Percentiles rank a stretch among this genome's conserved stretches.
phyloP scores from a whole-genome alignment of 805 yeast genomes.

The Hanseniaspora valbyensis region DNA sequence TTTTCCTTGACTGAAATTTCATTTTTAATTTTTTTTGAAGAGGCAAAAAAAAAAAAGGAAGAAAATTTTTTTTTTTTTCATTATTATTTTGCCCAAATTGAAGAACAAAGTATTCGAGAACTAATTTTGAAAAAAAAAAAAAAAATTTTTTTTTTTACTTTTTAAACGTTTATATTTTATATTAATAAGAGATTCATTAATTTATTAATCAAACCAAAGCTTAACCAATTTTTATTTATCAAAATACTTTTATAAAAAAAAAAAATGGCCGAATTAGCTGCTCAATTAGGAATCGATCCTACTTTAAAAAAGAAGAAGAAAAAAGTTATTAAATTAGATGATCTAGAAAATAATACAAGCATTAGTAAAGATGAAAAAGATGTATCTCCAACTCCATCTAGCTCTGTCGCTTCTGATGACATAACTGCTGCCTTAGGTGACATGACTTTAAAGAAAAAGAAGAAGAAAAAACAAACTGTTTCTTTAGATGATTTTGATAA shows the following conservation, averaged over 20 bases:
- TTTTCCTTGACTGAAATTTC: background rate
- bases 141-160: background rate
- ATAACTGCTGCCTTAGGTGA: constrained; percentile 58
- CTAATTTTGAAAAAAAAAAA: background rate
- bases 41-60: background rate
- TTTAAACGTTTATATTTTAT: background rate
- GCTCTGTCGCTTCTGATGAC: constrained; percentile 26
- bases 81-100: too few relatives aligned
- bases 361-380: constrained; percentile 75
- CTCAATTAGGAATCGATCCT: constrained; percentile 57
- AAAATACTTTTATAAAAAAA: background rate
- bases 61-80: background rate
- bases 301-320: constrained; percentile 65
- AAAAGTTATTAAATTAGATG: constrained; percentile 34
- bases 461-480: constrained; percentile 59
- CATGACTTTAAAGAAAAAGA: constrained; percentile 65
- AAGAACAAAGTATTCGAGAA: background rate
- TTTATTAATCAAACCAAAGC: background rate
- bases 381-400: constrained; percentile 29
- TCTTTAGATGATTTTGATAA: constrained; percentile 76
- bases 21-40: background rate
- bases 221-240: background rate
- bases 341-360: constrained; percentile 25
- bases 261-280: constrained; percentile 27
- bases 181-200: background rate